Conservation (phyloP, 192 early-diverging fungal genomes). For the Backusella parvicylindrica region DNA sequence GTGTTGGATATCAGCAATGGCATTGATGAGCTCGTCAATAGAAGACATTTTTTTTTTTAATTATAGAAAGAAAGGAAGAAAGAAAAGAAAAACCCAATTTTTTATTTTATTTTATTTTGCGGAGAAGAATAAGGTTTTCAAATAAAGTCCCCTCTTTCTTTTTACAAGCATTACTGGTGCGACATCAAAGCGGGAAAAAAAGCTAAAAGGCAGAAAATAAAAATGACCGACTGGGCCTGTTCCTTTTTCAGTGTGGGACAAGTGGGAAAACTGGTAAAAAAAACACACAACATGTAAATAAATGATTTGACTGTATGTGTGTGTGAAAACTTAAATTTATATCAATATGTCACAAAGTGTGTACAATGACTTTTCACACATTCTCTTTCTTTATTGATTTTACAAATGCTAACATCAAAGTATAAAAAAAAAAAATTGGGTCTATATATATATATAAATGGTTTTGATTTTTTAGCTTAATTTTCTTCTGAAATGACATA, state of each 20-base stretch:
- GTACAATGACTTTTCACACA: background rate
- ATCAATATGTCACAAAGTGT: background rate
- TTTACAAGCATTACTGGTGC: background rate
- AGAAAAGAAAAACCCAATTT: background rate
- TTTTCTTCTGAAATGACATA: background rate
- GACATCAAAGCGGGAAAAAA: background rate
- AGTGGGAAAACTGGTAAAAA: background rate
- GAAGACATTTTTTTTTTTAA: conserved; percentile 4
- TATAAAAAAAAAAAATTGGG: background rate
- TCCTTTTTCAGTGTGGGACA: background rate
- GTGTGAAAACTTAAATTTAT: background rate
- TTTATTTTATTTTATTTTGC: background rate
- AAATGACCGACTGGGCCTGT: background rate
- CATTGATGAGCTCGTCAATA: conserved; percentile 24
- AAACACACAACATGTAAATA: background rate
- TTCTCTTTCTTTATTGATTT: background rate
- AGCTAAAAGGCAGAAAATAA: background rate
- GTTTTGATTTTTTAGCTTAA: background rate
- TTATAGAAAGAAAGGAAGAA: background rate
- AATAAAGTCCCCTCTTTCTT: background rate
- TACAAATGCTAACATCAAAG: background rate
- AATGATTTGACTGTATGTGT: background rate
- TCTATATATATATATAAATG: background rate
- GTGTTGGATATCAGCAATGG: conserved; percentile 27
- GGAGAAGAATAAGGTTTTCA: background rate